A percentile compares a stretch with the other conserved stretches of the same genome.
phyloP scores from a whole-genome alignment of 2,329 filamentous ascomycete genomes.

The Helotiales sp. region DNA sequence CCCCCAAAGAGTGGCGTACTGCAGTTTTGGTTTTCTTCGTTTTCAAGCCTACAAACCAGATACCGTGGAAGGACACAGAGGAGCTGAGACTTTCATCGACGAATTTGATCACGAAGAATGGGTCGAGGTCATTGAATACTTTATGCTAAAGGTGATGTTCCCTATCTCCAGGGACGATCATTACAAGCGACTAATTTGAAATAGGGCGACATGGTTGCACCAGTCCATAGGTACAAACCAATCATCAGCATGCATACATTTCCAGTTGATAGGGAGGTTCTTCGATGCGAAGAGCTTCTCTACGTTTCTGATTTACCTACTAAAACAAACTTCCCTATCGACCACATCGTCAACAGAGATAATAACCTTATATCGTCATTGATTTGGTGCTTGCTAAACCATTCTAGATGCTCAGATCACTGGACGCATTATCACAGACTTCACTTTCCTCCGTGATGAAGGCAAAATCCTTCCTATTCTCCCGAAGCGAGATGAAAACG shows the following conservation, averaged over 20 bases:
- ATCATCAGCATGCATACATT: slow-evolving; percentile 15
- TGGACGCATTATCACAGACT: slow-evolving; percentile 19
- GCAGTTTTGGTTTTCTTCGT: slow-evolving; percentile 22
- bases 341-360: slow-evolving; percentile 15
- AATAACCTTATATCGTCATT: background rate
- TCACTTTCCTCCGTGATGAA: slow-evolving; percentile 22
- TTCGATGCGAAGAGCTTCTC: slow-evolving; percentile 23
- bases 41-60: slow-evolving; percentile 13
- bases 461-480: slow-evolving; percentile 6
- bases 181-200: background rate
- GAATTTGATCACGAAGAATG: slow-evolving; percentile 17
- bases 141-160: slow-evolving; percentile 18
- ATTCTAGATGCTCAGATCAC: slow-evolving; percentile 17
- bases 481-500: background rate
- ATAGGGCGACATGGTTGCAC: slow-evolving; percentile 12
- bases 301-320: slow-evolving; percentile 19
- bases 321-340: slow-evolving; percentile 9
- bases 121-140: slow-evolving; percentile 21
- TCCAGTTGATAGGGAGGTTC: background rate
- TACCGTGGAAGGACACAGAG: slow-evolving; percentile 1
- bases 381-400: background rate
- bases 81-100: background rate
- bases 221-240: slow-evolving; percentile 8
- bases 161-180: no score
- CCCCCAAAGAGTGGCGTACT: slow-evolving; percentile 11